phyloP scores from a whole-genome alignment of 257 asterid species.

The Solanum chilense region DNA sequence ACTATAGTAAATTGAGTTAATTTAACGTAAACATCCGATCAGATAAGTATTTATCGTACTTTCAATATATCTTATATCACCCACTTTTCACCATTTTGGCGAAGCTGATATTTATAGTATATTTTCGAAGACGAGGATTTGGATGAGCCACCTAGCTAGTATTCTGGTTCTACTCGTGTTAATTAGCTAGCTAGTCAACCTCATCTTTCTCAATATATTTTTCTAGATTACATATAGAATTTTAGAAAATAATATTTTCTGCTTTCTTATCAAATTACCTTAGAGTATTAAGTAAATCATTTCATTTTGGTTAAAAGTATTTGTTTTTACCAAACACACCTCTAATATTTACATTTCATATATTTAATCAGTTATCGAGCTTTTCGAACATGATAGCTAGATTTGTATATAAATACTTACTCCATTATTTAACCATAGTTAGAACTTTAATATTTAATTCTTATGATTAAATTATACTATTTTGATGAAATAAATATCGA shows the following conservation, averaged over 20 bases:
- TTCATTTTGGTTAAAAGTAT: too few relatives aligned
- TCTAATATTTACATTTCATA: too few relatives aligned
- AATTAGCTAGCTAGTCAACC: not conserved
- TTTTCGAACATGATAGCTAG: not conserved
- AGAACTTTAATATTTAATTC: not conserved
- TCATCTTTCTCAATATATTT: too few relatives aligned
- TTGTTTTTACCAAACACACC: not conserved
- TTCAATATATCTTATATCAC: not conserved
- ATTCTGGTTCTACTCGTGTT: not conserved
- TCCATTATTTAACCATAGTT: not conserved
- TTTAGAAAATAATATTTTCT: too few relatives aligned
- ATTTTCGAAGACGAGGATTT: too few relatives aligned
- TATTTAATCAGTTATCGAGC: not conserved
- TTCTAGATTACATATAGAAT: too few relatives aligned
- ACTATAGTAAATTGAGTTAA: too few relatives aligned
- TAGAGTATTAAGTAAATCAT: not conserved
- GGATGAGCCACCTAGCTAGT: not conserved
- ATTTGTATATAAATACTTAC: not conserved
- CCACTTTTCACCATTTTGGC: not conserved
- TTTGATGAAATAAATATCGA: not conserved
- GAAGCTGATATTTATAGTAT: too few relatives aligned
- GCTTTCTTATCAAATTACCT: not conserved
- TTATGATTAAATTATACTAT: not conserved
- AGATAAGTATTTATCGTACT: too few relatives aligned
- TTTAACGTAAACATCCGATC: too few relatives aligned